A percentile compares a stretch with the other conserved stretches of the same genome.
Conservation (phyloP, 805 yeast species). For the Starmerella tilneyi region DNA sequence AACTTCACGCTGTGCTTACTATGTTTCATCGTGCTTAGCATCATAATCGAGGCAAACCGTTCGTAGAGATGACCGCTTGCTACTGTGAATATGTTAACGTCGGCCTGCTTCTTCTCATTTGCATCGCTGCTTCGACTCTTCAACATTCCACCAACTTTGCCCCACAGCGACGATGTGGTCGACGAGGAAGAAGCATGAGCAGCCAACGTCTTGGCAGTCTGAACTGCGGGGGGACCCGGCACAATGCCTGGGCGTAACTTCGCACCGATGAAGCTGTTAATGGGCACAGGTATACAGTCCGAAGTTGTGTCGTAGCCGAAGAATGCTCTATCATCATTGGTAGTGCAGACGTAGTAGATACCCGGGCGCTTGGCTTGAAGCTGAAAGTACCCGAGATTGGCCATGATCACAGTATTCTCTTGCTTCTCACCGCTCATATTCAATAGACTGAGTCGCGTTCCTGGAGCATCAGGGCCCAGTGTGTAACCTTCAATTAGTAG, state of each 20-base stretch:
- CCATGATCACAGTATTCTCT: constrained; percentile 60
- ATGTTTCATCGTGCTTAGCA: constrained; percentile 58
- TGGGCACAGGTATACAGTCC: constrained; percentile 7
- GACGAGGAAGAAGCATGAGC: not conserved
- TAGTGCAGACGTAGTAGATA: constrained; percentile 36
- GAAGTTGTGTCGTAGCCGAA: not conserved
- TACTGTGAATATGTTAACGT: constrained; percentile 67
- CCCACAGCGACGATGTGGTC: constrained; percentile 7
- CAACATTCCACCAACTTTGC: not conserved
- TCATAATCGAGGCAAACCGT: constrained; percentile 66
- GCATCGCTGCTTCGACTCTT: not conserved
- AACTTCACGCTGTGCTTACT: constrained; percentile 60
- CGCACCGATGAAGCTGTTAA: not conserved
- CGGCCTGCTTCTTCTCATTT: constrained; percentile 37
- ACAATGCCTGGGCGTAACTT: not conserved
- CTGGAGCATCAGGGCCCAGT: constrained; percentile 29
- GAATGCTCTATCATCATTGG: constrained; percentile 1
- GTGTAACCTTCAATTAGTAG: constrained; percentile 45
- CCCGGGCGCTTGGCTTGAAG: constrained; percentile 61
- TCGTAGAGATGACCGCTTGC: constrained; percentile 79
- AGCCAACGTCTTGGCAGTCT: not conserved
- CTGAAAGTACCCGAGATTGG: constrained; percentile 75
- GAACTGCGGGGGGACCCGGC: not conserved
- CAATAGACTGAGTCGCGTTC: constrained; percentile 40
- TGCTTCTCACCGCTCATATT: constrained; percentile 17